Evolutionary conservation across 257 asterid species (phyloP).

Genomic region (Sherardia arvensis): DNA sequence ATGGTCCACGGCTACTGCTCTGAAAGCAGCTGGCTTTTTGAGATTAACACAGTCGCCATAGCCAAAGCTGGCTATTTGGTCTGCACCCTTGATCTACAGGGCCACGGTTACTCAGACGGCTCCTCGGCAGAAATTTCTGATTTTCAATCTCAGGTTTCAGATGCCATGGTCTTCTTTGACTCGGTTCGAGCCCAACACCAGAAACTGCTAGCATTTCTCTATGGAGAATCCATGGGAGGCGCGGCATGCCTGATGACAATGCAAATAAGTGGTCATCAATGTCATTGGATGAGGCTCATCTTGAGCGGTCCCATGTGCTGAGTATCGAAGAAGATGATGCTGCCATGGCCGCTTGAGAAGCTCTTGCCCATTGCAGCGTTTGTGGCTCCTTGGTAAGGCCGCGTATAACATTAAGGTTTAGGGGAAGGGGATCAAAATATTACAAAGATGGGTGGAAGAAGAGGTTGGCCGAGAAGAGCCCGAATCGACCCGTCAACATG

Average conservation of each 20-base stretch:
- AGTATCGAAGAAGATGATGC: constrained; percentile 51
- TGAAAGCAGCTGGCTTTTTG: constrained; percentile 74
- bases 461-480: constrained; percentile 40
- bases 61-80: constrained; percentile 66
- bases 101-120: constrained; percentile 75
- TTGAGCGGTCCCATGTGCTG: constrained; percentile 75
- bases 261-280: constrained; percentile 37
- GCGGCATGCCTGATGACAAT: constrained; percentile 48
- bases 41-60: constrained; percentile 63
- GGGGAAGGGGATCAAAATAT: too few relatives aligned
- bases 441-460: constrained; percentile 59
- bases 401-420: too few relatives aligned
- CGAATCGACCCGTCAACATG: constrained; percentile 34
- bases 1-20: constrained; percentile 83
- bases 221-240: constrained; percentile 81
- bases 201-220: constrained; percentile 50
- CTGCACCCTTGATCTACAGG: constrained; percentile 63
- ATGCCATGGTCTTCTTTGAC: constrained; percentile 47
- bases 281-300: constrained; percentile 67
- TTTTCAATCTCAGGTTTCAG: constrained; percentile 36
- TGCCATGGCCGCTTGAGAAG: constrained; percentile 72
- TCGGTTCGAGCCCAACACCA: constrained; percentile 28
- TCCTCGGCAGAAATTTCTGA: constrained; percentile 44
- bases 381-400: constrained; percentile 56
- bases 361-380: constrained; percentile 48